Percentiles rank a stretch among this genome's conserved stretches.
phyloP scores from a whole-genome alignment of 2,329 filamentous ascomycete species.

The Alternaria brassicicola region DNA sequence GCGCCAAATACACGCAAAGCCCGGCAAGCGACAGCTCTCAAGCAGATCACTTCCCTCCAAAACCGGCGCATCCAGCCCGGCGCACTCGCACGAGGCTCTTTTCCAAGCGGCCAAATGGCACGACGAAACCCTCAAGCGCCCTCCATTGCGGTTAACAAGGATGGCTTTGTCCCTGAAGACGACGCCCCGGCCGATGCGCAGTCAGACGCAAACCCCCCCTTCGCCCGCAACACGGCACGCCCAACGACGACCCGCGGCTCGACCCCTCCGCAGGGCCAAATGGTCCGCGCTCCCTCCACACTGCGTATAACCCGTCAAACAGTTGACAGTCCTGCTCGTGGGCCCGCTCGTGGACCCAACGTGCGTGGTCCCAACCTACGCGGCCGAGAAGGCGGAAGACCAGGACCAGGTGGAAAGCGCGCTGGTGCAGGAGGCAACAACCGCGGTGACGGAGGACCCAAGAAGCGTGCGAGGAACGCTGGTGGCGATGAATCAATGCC shows the following conservation, averaged over 20 bases:
- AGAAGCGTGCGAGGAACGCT: constrained; percentile 28
- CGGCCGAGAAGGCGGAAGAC: constrained; percentile 23
- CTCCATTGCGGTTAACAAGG: background rate
- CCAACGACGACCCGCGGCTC: constrained; percentile 13
- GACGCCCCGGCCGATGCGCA: constrained; percentile 1
- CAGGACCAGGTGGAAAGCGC: constrained; percentile 9
- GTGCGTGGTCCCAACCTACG: constrained; percentile 34
- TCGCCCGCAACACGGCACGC: constrained; percentile 14
- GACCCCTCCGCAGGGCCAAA: constrained; percentile 30
- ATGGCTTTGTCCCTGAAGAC: constrained; percentile 10
- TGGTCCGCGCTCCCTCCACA: constrained; percentile 41
- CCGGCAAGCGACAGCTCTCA: constrained; percentile 34
- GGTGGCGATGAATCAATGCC: constrained; percentile 2
- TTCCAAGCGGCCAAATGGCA: constrained; percentile 27
- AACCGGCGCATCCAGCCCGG: constrained; percentile 26
- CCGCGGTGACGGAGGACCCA: constrained; percentile 22
- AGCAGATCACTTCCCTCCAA: constrained; percentile 34
- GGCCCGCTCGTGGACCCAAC: constrained; percentile 7
- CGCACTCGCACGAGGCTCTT: constrained; percentile 28
- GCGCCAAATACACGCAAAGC: constrained; percentile 29
- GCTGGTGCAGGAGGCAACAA: constrained; percentile 8
- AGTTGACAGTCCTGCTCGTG: constrained; percentile 13
- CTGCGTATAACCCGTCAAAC: constrained; percentile 27
- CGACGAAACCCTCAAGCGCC: constrained; percentile 7
- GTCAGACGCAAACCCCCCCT: constrained; percentile 15